These are phyloP conservation scores for Blastomyces emzantsi DNA, from an alignment of 2,329 filamentous ascomycete genomes.

Conservation along the genomic window DNA sequence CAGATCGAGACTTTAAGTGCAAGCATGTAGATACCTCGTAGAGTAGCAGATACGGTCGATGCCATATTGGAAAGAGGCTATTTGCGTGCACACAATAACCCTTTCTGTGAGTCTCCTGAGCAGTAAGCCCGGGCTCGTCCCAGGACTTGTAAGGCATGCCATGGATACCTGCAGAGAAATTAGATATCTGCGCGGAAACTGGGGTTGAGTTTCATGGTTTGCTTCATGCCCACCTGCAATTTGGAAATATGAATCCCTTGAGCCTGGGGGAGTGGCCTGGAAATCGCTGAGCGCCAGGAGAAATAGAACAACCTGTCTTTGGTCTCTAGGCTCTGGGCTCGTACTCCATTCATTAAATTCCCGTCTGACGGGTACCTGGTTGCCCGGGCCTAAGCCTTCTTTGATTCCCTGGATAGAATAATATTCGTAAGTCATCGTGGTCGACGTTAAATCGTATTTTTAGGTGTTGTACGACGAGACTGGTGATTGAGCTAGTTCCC, in stretches of 20 bases:
- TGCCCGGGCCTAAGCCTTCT: not conserved
- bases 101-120: constrained; percentile 25
- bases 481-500: not conserved
- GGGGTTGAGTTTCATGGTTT: not conserved
- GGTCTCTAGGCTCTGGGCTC: not conserved
- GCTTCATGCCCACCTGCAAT: constrained; percentile 1
- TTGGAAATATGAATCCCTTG: constrained; percentile 5
- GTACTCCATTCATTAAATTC: not conserved
- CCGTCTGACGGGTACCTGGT: not conserved
- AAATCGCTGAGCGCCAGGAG: not conserved
- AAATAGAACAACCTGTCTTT: constrained; percentile 3
- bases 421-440: not conserved
- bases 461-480: not conserved
- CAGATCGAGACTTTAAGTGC: constrained; percentile 7
- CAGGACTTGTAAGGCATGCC: constrained; percentile 53
- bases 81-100: constrained; percentile 66
- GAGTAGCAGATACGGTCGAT: constrained; percentile 65
- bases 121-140: constrained; percentile 47
- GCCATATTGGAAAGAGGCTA: constrained; percentile 71
- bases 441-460: not conserved
- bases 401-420: not conserved
- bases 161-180: constrained; percentile 56
- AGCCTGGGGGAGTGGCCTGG: not conserved
- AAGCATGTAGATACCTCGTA: constrained; percentile 40
- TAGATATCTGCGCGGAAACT: not conserved